Percentiles rank a stretch among this genome's conserved stretches.
phyloP scores from a whole-genome alignment of 2,329 filamentous ascomycete species.

The Domatiomyces catenatus region DNA sequence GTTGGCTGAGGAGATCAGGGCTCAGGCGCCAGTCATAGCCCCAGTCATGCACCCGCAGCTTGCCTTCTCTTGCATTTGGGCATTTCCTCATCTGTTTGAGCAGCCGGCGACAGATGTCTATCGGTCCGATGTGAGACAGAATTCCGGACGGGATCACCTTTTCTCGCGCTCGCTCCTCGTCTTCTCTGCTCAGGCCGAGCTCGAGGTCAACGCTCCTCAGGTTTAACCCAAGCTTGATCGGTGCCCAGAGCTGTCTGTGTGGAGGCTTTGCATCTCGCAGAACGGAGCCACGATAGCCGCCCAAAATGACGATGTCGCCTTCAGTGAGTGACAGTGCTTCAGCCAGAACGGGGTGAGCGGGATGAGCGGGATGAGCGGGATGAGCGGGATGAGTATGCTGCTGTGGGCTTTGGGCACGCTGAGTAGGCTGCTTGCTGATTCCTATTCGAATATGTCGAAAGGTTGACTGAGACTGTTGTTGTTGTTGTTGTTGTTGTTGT shows the following conservation, averaged over 20 bases:
- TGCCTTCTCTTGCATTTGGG: conserved; percentile 56
- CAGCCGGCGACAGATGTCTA: conserved; percentile 72
- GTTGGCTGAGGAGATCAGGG: conserved; percentile 56
- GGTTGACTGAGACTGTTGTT: neutral
- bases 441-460: conserved; percentile 4
- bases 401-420: conserved; percentile 14
- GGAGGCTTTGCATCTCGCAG: conserved; percentile 67
- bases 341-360: conserved; percentile 36
- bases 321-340: conserved; percentile 52
- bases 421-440: conserved; percentile 3
- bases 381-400: no score
- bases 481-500: no score
- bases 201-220: conserved; percentile 83
- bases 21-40: conserved; percentile 91
- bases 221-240: conserved; percentile 82
- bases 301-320: conserved; percentile 76
- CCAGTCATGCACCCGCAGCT: conserved; percentile 70
- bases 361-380: no score
- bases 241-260: conserved; percentile 83
- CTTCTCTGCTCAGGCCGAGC: conserved; percentile 64
- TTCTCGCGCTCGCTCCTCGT: conserved; percentile 69
- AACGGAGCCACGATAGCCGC: conserved; percentile 83
- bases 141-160: conserved; percentile 76
- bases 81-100: conserved; percentile 62
- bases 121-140: conserved; percentile 78